Percentiles rank a stretch among this genome's conserved stretches.
Conservation (phyloP, 2,329 filamentous ascomycete species). For the Albifimbria verrucaria region DNA sequence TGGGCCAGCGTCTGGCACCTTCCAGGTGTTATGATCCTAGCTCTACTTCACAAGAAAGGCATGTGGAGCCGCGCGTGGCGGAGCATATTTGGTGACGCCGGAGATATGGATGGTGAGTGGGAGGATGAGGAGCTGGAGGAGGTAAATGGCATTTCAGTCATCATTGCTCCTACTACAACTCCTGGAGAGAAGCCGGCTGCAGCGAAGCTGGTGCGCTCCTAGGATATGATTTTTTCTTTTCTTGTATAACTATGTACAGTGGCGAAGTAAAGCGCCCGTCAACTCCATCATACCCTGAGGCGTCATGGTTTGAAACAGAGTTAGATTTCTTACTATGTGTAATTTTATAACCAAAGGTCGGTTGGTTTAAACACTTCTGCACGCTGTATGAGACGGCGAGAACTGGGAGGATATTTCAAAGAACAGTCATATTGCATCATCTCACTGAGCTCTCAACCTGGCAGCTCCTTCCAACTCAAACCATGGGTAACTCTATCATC, state of each 20-base stretch:
- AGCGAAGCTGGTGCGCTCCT: neutral
- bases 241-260: neutral
- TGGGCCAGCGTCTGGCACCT: slow-evolving; percentile 99
- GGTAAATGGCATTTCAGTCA: slow-evolving; percentile 32
- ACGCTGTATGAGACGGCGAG: too few species aligned
- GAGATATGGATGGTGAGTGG: slow-evolving; percentile 54
- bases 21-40: slow-evolving; percentile 83
- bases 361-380: too few species aligned
- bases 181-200: neutral
- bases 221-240: neutral
- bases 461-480: neutral
- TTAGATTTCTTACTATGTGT: neutral
- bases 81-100: slow-evolving; percentile 54
- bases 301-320: neutral
- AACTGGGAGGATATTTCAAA: neutral
- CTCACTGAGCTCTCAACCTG: neutral
- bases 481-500: neutral
- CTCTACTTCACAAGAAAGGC: slow-evolving; percentile 90
- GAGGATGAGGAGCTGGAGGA: slow-evolving; percentile 53
- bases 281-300: neutral
- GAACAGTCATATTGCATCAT: neutral
- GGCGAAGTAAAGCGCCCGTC: neutral
- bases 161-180: slow-evolving; percentile 6
- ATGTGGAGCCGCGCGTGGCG: slow-evolving; percentile 82
- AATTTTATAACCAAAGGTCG: neutral